Evolutionary conservation across 495 filamentous ascomycete species (phyloP).

Genomic region (Oleoguttula mirabilis): DNA sequence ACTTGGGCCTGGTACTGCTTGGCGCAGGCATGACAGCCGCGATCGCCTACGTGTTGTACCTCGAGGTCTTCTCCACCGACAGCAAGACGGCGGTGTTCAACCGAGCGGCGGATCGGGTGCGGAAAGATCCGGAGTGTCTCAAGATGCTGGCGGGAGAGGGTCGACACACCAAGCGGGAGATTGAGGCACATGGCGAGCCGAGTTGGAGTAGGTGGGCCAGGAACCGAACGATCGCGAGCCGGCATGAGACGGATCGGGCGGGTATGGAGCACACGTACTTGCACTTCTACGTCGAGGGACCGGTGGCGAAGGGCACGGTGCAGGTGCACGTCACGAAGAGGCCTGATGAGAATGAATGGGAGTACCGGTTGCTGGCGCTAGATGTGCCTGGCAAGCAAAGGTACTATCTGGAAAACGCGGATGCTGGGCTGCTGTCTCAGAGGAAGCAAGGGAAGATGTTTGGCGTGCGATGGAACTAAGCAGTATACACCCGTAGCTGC

Average conservation of each 20-base stretch:
- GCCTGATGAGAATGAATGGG: slow-evolving; percentile 50
- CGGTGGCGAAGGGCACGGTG: slow-evolving; percentile 60
- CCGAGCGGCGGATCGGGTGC: slow-evolving; percentile 68
- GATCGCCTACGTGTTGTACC: slow-evolving; percentile 58
- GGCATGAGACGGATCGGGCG: slow-evolving; percentile 48
- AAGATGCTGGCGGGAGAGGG: slow-evolving; percentile 52
- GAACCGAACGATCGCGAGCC: slow-evolving; percentile 60
- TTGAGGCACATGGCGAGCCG: slow-evolving; percentile 73
- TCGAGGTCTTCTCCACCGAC: slow-evolving; percentile 75
- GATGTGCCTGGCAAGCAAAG: slow-evolving; percentile 51
- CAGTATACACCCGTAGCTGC: too few relatives aligned
- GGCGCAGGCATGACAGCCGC: slow-evolving; percentile 59
- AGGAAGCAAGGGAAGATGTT: slow-evolving; percentile 45
- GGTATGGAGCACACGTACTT: slow-evolving; percentile 76
- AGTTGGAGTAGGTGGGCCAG: slow-evolving; percentile 72
- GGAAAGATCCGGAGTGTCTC: slow-evolving; percentile 53
- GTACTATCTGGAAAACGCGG: slow-evolving; percentile 50
- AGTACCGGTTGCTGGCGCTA: slow-evolving; percentile 69
- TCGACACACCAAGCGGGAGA: slow-evolving; percentile 46
- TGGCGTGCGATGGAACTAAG: slow-evolving; percentile 50
- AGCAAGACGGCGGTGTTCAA: slow-evolving; percentile 83
- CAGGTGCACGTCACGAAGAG: slow-evolving; percentile 63
- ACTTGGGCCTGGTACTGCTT: slow-evolving; percentile 62
- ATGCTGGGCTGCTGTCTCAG: slow-evolving; percentile 31
- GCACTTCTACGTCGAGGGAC: slow-evolving; percentile 85